These are phyloP conservation scores for Sporothrix mexicana DNA, from an alignment of 2,329 filamentous ascomycete genomes.

Conservation along the genomic window DNA sequence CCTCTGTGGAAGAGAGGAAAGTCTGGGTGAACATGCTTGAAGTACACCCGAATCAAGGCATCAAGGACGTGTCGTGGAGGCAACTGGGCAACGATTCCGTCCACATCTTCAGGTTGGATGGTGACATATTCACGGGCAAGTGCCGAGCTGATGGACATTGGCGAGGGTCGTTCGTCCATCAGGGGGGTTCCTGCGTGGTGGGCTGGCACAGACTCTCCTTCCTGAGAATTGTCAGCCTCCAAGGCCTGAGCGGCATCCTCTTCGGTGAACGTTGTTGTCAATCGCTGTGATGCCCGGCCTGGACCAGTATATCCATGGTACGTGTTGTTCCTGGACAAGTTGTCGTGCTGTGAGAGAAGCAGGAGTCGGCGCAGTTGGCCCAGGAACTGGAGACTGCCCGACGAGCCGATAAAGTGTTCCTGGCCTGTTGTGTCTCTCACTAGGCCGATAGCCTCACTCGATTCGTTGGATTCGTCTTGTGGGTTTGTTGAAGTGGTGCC, in stretches of 20 bases:
- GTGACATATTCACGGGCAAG: slow-evolving; percentile 43
- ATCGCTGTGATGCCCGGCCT: not conserved
- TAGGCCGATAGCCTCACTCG: slow-evolving; percentile 37
- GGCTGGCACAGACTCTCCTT: not conserved
- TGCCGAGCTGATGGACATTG: slow-evolving; percentile 41
- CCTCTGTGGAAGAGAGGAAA: slow-evolving; percentile 27
- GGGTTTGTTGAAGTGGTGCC: not conserved
- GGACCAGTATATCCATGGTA: not conserved
- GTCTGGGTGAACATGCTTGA: slow-evolving; percentile 44
- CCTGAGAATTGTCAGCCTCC: slow-evolving; percentile 37
- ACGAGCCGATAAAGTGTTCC: slow-evolving; percentile 49
- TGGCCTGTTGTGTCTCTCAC: slow-evolving; percentile 46
- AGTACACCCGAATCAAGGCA: slow-evolving; percentile 45
- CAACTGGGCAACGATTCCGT: slow-evolving; percentile 42
- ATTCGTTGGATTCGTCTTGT: slow-evolving; percentile 22
- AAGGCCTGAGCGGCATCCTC: slow-evolving; percentile 42
- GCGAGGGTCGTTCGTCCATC: slow-evolving; percentile 37
- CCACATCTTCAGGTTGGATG: slow-evolving; percentile 40
- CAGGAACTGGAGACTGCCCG: slow-evolving; percentile 47
- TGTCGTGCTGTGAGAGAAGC: slow-evolving; percentile 34
- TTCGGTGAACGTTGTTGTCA: slow-evolving; percentile 39
- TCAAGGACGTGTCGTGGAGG: slow-evolving; percentile 43
- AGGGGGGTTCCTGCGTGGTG: not conserved
- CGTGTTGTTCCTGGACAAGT: slow-evolving; percentile 2
- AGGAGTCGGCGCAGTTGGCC: slow-evolving; percentile 46